Percentiles rank a stretch among this genome's conserved stretches.
Evolutionary conservation across 345 rosid species (phyloP).

Genomic region (Draba incana): DNA sequence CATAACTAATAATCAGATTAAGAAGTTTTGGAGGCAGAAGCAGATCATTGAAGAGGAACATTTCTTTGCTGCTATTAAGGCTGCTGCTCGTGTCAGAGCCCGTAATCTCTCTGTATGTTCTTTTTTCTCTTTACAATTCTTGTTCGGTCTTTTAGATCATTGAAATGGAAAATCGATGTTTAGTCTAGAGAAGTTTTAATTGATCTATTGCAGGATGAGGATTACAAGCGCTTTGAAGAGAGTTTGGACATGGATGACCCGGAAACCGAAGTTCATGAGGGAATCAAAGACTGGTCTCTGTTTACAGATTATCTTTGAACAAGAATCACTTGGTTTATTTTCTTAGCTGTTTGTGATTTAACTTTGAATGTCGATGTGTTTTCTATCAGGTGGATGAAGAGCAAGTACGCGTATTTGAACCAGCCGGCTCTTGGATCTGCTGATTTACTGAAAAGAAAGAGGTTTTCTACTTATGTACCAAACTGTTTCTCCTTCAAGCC

Average conservation of each 20-base stretch:
- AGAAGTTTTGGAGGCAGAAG: slow-evolving; percentile 79
- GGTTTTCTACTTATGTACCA: slow-evolving; percentile 58
- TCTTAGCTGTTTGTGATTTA: slow-evolving; percentile 11
- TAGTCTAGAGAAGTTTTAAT: neutral
- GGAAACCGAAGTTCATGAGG: slow-evolving; percentile 53
- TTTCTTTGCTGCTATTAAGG: slow-evolving; percentile 87
- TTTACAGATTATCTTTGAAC: slow-evolving; percentile 1
- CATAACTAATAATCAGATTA: slow-evolving; percentile 78
- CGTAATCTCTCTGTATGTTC: slow-evolving; percentile 66
- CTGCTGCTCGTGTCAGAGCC: slow-evolving; percentile 81
- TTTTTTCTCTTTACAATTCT: slow-evolving; percentile 7
- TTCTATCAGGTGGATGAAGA: slow-evolving; percentile 82
- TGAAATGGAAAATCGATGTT: neutral
- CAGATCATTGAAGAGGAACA: slow-evolving; percentile 77
- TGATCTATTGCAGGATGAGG: slow-evolving; percentile 54
- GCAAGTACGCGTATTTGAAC: slow-evolving; percentile 91
- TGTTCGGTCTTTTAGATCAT: neutral
- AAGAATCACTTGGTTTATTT: neutral
- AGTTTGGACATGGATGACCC: slow-evolving; percentile 54
- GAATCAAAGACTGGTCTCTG: slow-evolving; percentile 79
- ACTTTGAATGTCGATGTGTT: slow-evolving; percentile 6
- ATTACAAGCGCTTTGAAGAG: slow-evolving; percentile 62
- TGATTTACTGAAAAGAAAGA: slow-evolving; percentile 49
- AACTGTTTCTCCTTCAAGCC: slow-evolving; percentile 68
- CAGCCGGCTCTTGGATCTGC: slow-evolving; percentile 67